A percentile compares a stretch with the other conserved stretches of the same genome.
phyloP scores from a whole-genome alignment of 1,284 basidiomycete genomes.

The Dichomitus squalens region DNA sequence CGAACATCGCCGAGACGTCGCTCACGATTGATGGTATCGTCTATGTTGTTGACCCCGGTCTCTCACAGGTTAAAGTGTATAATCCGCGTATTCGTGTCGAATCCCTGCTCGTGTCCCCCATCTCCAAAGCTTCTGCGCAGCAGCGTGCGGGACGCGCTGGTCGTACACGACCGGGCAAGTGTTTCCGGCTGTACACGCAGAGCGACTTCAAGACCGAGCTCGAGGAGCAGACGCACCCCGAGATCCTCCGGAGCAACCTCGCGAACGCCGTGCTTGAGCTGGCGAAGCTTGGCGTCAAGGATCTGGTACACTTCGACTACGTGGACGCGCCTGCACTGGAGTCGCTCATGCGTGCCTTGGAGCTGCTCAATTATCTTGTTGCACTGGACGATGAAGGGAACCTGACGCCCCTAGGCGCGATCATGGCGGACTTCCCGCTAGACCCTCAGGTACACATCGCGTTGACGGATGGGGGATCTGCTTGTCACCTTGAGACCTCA shows the following conservation, averaged over 20 bases:
- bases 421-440: constrained; percentile 98
- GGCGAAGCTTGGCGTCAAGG: constrained; percentile 91
- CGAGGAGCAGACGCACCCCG: constrained; percentile 96
- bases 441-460: constrained; percentile 94
- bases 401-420: constrained; percentile 82
- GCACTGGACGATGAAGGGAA: constrained; percentile 96
- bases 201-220: constrained; percentile 96
- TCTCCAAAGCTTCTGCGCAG: constrained; percentile 95
- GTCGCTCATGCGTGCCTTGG: constrained; percentile 96
- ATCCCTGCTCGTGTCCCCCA: constrained; percentile 90
- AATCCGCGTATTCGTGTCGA: constrained; percentile 97
- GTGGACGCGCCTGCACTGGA: constrained; percentile 97
- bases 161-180: constrained; percentile 94
- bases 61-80: constrained; percentile 97
- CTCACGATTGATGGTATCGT: constrained; percentile 99
- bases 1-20: constrained; percentile 98
- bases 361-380: constrained; percentile 90
- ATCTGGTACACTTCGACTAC: constrained; percentile 92
- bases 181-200: constrained; percentile 96
- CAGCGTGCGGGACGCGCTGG: constrained; percentile 97
- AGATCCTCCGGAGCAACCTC: constrained; percentile 91
- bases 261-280: constrained; percentile 95
- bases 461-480: constrained; percentile 7
- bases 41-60: constrained; percentile 98
- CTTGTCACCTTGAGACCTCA: neutral